Evolutionary conservation across 2,329 filamentous ascomycete species (phyloP).

Genomic region (Colletotrichum cordylinicola): DNA sequence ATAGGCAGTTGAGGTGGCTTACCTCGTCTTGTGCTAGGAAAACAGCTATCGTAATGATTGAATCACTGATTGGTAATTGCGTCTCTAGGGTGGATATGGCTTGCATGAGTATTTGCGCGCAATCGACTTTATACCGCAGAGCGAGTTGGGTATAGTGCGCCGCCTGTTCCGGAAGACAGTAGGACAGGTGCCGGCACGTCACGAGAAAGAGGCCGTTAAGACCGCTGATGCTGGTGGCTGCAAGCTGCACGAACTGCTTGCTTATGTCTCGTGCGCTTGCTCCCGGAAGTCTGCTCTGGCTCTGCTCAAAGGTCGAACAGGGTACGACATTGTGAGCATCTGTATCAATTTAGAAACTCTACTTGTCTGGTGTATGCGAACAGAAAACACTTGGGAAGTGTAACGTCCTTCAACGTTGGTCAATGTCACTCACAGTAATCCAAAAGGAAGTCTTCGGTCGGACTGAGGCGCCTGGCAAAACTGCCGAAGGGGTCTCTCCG

Average conservation of each 20-base stretch:
- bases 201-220: background rate
- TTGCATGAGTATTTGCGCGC: background rate
- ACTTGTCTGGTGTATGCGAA: too few species aligned
- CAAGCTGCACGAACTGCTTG: background rate
- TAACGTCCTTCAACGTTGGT: too few species aligned
- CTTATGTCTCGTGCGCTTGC: background rate
- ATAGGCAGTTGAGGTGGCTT: background rate
- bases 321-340: background rate
- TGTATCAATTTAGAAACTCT: too few species aligned
- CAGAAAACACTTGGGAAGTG: background rate
- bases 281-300: background rate
- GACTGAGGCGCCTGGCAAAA: background rate
- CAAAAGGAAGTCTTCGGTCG: background rate
- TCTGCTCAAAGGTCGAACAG: background rate
- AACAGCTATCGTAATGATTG: background rate
- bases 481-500: background rate
- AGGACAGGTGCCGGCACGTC: background rate
- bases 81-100: background rate
- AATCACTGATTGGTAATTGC: background rate
- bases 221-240: background rate
- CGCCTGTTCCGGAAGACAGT: background rate
- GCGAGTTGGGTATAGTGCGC: background rate
- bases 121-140: background rate
- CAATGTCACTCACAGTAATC: background rate
- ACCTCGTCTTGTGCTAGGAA: background rate